phyloP scores from a whole-genome alignment of 2,329 filamentous ascomycete genomes.

The Metarhizium brunneum region DNA sequence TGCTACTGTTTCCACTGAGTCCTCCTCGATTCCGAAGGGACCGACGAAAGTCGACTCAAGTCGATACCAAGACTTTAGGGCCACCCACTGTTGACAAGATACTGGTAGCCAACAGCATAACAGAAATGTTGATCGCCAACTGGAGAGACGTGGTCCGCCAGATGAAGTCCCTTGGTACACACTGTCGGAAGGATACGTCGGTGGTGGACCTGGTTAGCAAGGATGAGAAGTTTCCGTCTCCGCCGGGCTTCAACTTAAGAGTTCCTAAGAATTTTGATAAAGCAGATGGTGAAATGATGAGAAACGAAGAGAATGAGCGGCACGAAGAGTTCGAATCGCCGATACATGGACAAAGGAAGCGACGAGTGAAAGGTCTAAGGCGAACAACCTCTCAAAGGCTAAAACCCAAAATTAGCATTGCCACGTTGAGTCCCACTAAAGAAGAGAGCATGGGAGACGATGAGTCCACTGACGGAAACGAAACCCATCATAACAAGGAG shows the following conservation, averaged over 20 bases:
- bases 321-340: constrained; percentile 28
- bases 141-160: constrained; percentile 57
- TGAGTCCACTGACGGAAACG: background rate
- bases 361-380: constrained; percentile 12
- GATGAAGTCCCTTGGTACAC: constrained; percentile 37
- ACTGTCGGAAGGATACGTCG: constrained; percentile 14
- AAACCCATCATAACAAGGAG: background rate
- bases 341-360: constrained; percentile 15
- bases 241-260: background rate
- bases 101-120: constrained; percentile 46
- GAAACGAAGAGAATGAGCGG: constrained; percentile 15
- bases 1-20: constrained; percentile 32
- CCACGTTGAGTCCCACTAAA: constrained; percentile 20
- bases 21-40: constrained; percentile 29
- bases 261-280: background rate
- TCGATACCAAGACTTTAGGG: constrained; percentile 4
- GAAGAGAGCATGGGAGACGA: constrained; percentile 20
- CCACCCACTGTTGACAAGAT: constrained; percentile 42
- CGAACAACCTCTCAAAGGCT: constrained; percentile 15
- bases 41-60: constrained; percentile 12
- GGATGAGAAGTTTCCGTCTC: background rate
- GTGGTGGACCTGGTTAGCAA: constrained; percentile 6
- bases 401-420: constrained; percentile 13
- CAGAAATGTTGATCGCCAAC: constrained; percentile 56
- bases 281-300: background rate